Evolutionary conservation across 2,329 filamentous ascomycete genomes (phyloP), one percentile per base, ranked within the genome.

Genomic region (Botryotinia narcissicola): DNA sequence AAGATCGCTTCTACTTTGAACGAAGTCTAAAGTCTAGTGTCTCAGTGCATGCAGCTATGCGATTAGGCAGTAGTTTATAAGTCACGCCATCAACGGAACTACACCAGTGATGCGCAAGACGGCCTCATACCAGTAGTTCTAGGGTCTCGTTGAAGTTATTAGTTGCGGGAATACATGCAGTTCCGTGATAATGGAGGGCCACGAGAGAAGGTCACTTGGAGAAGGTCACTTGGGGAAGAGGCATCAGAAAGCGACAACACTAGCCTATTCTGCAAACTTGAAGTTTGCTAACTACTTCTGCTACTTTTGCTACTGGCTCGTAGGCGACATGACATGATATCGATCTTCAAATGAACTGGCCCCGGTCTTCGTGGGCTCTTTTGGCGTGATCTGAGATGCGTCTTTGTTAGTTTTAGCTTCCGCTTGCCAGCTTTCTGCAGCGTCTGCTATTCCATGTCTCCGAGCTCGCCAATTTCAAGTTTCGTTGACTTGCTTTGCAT

Each of bases 401-500:
- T 16, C 3, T 51, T 3, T n/a, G 4, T n/a, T n/a, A 1, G 5
- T 54, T 16, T 1, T 54, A 12, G 6, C 14, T 29, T 18, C 7
- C 16, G 1, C n/a, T 32, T 57, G n/a, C 3, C 1, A 57, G 42
- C 0, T 18, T 18, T 57, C 29, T 18, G n/a, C 8, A 18, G 7
- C 14, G n/a, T 29, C 51, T 57, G 3, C 14, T 29, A 32, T 57
- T 29, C n/a, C 51, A 29, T n/a, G 14, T 57, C 51, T 57, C n/a
- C 14, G 16, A 57, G 14, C 10, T 57, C 18, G 7, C 51, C n/a
- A 54, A n/a, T 14, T 54, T 54, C 12, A n/a, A 54, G 10, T 54
- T n/a, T 0, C 48, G 18, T 18, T 1, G 7, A 18, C 51, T 57
- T 29, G 0, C n/a, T 57, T 14, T 29, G 2, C 3, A 57, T 4